Base-by-base conservation (phyloP, 108 stramenopile genomes). In the Seminavis robusta region DNA sequence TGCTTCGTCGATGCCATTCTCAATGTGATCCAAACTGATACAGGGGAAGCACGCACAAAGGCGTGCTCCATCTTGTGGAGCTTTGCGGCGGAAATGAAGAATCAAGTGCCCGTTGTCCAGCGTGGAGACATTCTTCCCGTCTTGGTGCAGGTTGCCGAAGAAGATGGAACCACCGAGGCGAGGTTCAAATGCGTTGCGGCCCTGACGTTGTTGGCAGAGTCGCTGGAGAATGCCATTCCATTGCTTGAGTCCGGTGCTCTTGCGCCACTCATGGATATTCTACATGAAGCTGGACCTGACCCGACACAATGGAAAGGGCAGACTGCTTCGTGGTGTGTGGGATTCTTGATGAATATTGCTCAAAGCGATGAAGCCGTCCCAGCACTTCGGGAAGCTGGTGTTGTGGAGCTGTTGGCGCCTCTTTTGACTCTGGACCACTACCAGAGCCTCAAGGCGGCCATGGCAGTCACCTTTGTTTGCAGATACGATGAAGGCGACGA, bases 41-140 rank as follows among this genome's bases (percentile, higher is more conserved):
- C 63, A 32, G 92, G 80, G 21, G 92, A 93, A 56, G 88, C 88
- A 1, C 67, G 92, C 33, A 93, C 92, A 24, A 93, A 93, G 69
- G 92, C 92, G 19, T 93, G 92, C 71, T 88, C 86, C 0, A 93
- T 93, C 45, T 72, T 93, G 26, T 93, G 92, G 92, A 90, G 88
- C 57, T 93, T 93, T 68, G 92, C 92, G 0, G 92, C 92, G 7
- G 92, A 93, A 52, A 93, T 93, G 86, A 93, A 88, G 76, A 93
- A 93, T 64, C 92, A 93, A 64, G 86, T 93, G 13, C 92, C 92
- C 8, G 90, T 89, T 16, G 92, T 93, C 7, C 64, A 79, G 69
- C 66, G 92, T 38, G 88, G 88, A 39, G 92, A 93, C 59, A 93
- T 93, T 44, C 65, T 93, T 25, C 92, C 92, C 0, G 83, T 80